Evolutionary conservation across 345 rosid species (phyloP), one percentile per base, ranked within the genome.

Genomic region (Kernera saxatilis): DNA sequence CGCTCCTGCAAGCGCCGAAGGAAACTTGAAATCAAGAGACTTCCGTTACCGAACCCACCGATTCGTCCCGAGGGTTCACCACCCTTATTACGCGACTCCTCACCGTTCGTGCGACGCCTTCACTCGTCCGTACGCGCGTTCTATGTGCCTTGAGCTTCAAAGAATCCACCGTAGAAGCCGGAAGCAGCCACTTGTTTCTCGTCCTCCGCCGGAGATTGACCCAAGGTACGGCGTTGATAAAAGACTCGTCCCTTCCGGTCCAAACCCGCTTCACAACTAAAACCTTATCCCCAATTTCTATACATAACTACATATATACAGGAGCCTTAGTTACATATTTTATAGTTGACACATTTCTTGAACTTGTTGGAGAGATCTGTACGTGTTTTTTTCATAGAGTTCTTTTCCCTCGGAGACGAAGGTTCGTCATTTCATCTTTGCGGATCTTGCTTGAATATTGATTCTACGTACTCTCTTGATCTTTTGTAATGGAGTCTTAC

Each of bases 171-270:
- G 75, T 18, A 55, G 30, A 29, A 69, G 26, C 18, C 67, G 32
- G 27, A 69, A 69, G 57, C 70, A 69, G 50, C 76, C 76, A 19
- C 12, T 22, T 14, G 1, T 56, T 27, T 14, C 71, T 1, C 79
- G 67, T 15, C 41, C 79, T 55, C 71, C 66, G 3, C 67, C 61
- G 17, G 80, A 90, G 90, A 86, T 88, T 58, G 98, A 90, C 55
- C 93, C 87, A 4, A 89, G 87, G 32, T 92, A 90, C 56, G 91
- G 92, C 11, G 86, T 85, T 14, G 84, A 92, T 65, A 92, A 90
- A 72, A 89, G 96, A 35, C 91, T 83, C 5, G 98, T 92, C 40
- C 98, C 97, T 8, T 85, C 93, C 2, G 97, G 98, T 51, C 93
- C 98, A 2, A 92, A 92, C 76, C 96, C 98, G 7, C 83, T 92